These are phyloP conservation scores for Yamagishiella unicocca DNA, from an alignment of 139 green algal genomes.

Conservation along the genomic window DNA sequence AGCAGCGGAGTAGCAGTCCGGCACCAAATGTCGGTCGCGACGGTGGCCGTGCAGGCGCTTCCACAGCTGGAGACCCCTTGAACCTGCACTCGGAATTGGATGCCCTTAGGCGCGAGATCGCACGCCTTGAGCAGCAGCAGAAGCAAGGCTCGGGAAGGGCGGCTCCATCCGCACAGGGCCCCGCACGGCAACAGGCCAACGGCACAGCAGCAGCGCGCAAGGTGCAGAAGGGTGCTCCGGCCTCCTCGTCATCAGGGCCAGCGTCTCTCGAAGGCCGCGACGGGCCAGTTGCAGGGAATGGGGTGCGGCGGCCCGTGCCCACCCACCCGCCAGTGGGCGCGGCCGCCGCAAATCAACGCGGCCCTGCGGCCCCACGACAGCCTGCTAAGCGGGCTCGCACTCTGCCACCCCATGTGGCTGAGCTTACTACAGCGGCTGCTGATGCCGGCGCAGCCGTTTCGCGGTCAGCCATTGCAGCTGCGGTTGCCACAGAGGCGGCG, in stretches of 20 bases:
- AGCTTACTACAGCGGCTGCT: too few relatives aligned
- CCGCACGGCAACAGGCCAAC: background rate
- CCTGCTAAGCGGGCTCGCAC: background rate
- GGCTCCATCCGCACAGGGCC: background rate
- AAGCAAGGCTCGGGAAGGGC: background rate
- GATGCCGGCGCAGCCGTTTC: too few relatives aligned
- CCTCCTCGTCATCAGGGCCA: background rate
- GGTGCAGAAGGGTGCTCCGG: background rate
- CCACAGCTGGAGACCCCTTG: background rate
- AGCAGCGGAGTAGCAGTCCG: background rate
- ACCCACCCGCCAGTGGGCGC: too few relatives aligned
- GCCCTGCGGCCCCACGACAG: too few relatives aligned
- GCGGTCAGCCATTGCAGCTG: background rate
- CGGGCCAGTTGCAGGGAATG: too few relatives aligned
- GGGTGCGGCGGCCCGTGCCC: too few relatives aligned
- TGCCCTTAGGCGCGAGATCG: conserved; percentile 17
- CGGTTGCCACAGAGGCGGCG: background rate
- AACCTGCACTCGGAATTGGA: background rate
- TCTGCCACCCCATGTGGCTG: too few relatives aligned
- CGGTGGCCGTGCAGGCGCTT: background rate
- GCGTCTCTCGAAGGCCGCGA: too few relatives aligned
- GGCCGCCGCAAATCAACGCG: too few relatives aligned
- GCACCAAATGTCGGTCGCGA: background rate
- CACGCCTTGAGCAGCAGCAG: conserved; percentile 12
- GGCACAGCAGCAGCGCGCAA: background rate